Evolutionary conservation across 2,329 filamentous ascomycete genomes (phyloP), one percentile per base, ranked within the genome.

Genomic region (Calcarisporium arbuscula): DNA sequence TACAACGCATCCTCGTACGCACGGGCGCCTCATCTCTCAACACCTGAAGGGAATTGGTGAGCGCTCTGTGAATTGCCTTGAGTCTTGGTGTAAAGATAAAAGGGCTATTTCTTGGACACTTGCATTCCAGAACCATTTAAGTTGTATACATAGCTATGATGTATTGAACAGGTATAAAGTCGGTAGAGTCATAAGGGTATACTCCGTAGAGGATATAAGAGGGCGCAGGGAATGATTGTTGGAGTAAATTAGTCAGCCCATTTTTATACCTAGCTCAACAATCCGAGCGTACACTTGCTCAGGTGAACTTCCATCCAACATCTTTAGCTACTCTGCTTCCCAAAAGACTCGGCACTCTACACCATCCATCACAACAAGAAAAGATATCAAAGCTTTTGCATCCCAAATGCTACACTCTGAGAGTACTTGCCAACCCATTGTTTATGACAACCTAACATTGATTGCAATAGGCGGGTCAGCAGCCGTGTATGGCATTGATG

Each of bases 401-500:
- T 14, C 22, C 22, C 22, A 25, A 25, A 37, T 37, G 35, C 19
- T 3, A 22, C 12, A 23, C 14, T 33, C 30, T 8, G 6, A 37
- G 11, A 37, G 27, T 16, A 16, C 11, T 30, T 30, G 14, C 17
- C 11, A 7, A 12, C 2, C 20, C 28, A 30, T 36, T 15, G 19
- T 22, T 8, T 26, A 39, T 31, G 19, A 35, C 10, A 20, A 17
- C 17, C 32, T 39, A 11, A 31, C 20, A 11, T 12, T 19, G 21
- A 39, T 39, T 16, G 31, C 26, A 19, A n/a, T 19, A 11, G 36
- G 36, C 7, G 32, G 32, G 1, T 38, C 36, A 19, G 36, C 36
- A 30, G 18, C 25, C 8, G 36, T 35, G 27, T 38, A 38, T 21
- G 32, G 36, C 27, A 35, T 39, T 19, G 28, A 39, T 22, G 32